Base-by-base conservation (phyloP, 768 basidiomycete species). In the Termitomyces sp. region DNA sequence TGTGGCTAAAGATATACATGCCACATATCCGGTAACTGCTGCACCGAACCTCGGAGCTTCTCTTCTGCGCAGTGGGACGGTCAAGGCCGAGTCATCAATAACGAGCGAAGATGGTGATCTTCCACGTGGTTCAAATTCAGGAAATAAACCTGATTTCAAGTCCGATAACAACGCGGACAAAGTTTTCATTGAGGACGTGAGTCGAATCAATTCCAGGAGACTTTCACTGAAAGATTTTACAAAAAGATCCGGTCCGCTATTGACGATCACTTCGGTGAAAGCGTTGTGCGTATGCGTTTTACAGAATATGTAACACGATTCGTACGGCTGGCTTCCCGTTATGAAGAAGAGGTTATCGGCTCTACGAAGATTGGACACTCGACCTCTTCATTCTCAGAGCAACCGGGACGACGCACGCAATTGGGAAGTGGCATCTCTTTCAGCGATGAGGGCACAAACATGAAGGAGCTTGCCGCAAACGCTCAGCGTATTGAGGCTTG, bases 401-500 rank as follows among this genome's bases (percentile, higher is more conserved):
- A 69, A 16, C 73, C 75, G 3, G 80, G 75, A 16, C 69, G 76
- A 50, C 64, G 65, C 35, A 65, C 75, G 11, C 76, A 78, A 29
- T 73, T 98, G 16, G 96, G 97, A 9, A 88, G 87, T 53, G 96
- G 96, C 2, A 77, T 89, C 15, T 81, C 85, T 6, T 93, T 94
- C 64, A 68, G 73, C 13, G 94, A 96, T 53, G 94, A 96, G 20
- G 66, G 67, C 0, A 69, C 76, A 12, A 83, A 83, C 42, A 63
- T 76, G 56, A 82, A 80, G 58, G 96, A 99, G 66, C 74, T 97
- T 51, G 75, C 78, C 39, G 75, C 78, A 31, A 94, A 94, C 60
- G 84, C 86, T 1, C 83, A 85, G 62, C 82, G 96, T 33, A 93
- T 98, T 36, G 97, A 98, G 64, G 95, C 88, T 7, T 99, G 96